Evolutionary conservation across 164 flowering plant species (phyloP).

Genomic region (Macadamia tetraphylla): DNA sequence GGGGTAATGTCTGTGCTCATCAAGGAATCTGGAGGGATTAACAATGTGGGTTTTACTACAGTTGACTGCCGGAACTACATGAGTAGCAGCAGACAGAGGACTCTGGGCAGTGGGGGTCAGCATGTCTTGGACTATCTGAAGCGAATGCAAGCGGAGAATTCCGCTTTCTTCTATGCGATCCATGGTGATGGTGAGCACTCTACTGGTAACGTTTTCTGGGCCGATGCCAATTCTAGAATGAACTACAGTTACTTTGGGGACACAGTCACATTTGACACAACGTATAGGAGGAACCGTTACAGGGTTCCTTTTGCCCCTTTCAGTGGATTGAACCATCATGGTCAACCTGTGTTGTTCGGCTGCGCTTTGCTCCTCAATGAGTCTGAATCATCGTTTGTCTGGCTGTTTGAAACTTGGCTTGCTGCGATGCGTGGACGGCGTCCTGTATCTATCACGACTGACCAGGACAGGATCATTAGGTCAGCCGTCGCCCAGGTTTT

Average conservation of each 20-base stretch:
- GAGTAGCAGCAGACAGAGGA: slow-evolving; percentile 34
- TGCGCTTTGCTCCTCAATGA: slow-evolving; percentile 36
- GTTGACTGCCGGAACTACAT: slow-evolving; percentile 40
- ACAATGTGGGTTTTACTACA: slow-evolving; percentile 36
- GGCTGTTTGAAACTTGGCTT: slow-evolving; percentile 56
- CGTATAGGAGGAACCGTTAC: slow-evolving; percentile 32
- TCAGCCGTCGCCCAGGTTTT: slow-evolving; percentile 42
- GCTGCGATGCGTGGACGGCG: slow-evolving; percentile 41
- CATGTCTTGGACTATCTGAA: slow-evolving; percentile 36
- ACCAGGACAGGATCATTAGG: slow-evolving; percentile 39
- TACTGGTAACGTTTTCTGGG: slow-evolving; percentile 37
- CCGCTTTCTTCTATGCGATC: slow-evolving; percentile 32
- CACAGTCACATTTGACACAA: slow-evolving; percentile 41
- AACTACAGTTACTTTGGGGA: slow-evolving; percentile 42
- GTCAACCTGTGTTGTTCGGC: slow-evolving; percentile 36
- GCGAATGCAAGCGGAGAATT: slow-evolving; percentile 34
- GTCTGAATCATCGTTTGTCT: slow-evolving; percentile 41
- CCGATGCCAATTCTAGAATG: slow-evolving; percentile 28
- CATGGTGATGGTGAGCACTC: slow-evolving; percentile 32
- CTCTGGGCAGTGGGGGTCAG: slow-evolving; percentile 37
- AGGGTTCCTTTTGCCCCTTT: slow-evolving; percentile 47
- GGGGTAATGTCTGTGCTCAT: slow-evolving; percentile 39
- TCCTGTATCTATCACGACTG: slow-evolving; percentile 49
- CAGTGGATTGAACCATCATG: slow-evolving; percentile 50
- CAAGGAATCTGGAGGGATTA: slow-evolving; percentile 35